These are phyloP conservation scores for Lichtheimia ornata DNA, from an alignment of 371 early-diverging fungal genomes.

Conservation along the genomic window DNA sequence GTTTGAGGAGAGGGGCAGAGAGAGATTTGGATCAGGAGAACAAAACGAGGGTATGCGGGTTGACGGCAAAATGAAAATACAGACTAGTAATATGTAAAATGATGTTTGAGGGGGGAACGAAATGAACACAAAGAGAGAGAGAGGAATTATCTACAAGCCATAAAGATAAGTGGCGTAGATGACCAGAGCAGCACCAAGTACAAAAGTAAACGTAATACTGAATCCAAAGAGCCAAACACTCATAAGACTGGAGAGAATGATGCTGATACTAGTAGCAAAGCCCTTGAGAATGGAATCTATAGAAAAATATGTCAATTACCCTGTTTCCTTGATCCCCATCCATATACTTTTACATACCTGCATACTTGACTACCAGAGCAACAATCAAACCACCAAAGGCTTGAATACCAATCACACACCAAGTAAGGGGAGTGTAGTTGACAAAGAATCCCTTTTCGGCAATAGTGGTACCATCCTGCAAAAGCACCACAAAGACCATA, in stretches of 20 bases:
- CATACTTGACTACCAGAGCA: conserved; percentile 93
- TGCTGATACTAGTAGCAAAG: conserved; percentile 93
- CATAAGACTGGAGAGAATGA: conserved; percentile 80
- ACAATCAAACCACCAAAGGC: conserved; percentile 93
- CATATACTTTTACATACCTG: conserved; percentile 56
- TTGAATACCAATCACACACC: conserved; percentile 81
- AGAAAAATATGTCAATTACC: not conserved
- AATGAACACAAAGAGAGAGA: too few relatives aligned
- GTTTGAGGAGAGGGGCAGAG: not conserved
- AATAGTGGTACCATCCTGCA: conserved; percentile 80
- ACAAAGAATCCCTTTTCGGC: conserved; percentile 83
- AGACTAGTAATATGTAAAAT: too few relatives aligned
- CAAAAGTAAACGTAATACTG: conserved; percentile 66
- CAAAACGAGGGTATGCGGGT: not conserved
- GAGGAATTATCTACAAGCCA: conserved; percentile 39
- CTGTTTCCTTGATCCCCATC: not conserved
- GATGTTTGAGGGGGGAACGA: too few relatives aligned
- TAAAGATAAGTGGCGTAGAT: conserved; percentile 82
- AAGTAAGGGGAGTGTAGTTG: conserved; percentile 81
- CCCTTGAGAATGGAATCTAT: conserved; percentile 88
- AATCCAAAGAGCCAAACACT: conserved; percentile 81
- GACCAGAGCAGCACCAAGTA: conserved; percentile 78
- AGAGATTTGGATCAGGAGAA: not conserved
- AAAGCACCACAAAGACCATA: conserved; percentile 60
- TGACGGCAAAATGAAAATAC: too few relatives aligned